These are phyloP conservation scores for Colletotrichum viniferum DNA, from an alignment of 2,329 filamentous ascomycete genomes.

Conservation along the genomic window DNA sequence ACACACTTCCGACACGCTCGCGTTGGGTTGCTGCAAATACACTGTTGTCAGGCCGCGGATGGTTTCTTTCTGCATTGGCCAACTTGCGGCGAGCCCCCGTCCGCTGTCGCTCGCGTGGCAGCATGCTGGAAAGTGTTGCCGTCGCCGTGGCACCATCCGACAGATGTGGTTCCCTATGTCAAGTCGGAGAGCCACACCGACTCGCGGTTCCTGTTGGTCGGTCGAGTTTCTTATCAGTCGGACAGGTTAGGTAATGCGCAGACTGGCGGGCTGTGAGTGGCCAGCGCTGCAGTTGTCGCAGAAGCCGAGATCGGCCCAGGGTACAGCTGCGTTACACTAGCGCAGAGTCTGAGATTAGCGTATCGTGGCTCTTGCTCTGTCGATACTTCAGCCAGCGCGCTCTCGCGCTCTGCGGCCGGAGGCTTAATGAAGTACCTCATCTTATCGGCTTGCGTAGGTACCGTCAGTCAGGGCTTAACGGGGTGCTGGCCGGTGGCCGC, in stretches of 20 bases:
- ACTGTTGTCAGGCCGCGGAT: not conserved
- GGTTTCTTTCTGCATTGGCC: not conserved
- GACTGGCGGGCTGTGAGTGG: not conserved
- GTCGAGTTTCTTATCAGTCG: conserved; percentile 20
- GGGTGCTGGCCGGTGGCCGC: not conserved
- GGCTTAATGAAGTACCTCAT: not conserved
- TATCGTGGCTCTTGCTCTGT: not conserved
- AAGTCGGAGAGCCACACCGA: not conserved
- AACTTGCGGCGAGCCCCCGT: not conserved
- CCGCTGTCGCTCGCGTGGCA: not conserved
- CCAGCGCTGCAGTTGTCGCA: conserved; percentile 1
- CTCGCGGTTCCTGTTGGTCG: conserved; percentile 9
- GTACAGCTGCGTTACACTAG: conserved; percentile 10
- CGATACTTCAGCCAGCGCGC: not conserved
- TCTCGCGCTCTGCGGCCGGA: not conserved
- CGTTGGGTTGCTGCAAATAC: not conserved
- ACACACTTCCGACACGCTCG: not conserved
- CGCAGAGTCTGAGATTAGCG: conserved; percentile 4
- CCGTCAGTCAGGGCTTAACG: conserved; percentile 7
- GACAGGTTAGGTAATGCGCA: conserved; percentile 21
- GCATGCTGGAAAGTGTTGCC: not conserved
- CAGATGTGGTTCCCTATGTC: not conserved
- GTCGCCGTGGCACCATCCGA: conserved; percentile 4
- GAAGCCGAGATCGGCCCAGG: conserved; percentile 23
- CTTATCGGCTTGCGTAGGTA: not conserved